Evolutionary conservation across 306 rosid genomes (phyloP).

Genomic region (Cucurbita pepo): DNA sequence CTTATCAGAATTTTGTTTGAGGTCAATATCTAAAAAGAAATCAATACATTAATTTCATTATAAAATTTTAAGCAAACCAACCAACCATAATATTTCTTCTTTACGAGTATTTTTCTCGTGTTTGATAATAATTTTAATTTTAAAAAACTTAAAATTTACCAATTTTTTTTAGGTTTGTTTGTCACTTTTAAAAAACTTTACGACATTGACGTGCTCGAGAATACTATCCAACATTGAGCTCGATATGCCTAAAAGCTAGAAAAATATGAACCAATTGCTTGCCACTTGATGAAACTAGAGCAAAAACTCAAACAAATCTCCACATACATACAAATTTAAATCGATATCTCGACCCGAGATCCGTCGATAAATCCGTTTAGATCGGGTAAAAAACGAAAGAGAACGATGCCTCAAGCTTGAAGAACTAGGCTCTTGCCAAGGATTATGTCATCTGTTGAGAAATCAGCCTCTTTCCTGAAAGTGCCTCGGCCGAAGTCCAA

Average conservation of each 20-base stretch:
- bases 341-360: not conserved
- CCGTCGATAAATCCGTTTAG: not conserved
- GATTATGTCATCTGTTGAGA: constrained; percentile 80
- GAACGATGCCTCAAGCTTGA: constrained; percentile 14
- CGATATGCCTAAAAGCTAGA: not conserved
- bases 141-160: too few relatives aligned
- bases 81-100: too few relatives aligned
- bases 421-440: constrained; percentile 76
- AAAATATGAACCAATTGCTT: not conserved
- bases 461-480: constrained; percentile 79
- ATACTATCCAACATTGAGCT: not conserved
- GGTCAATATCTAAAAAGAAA: too few relatives aligned
- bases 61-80: too few relatives aligned
- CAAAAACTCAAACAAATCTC: not conserved
- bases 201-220: not conserved
- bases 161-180: too few relatives aligned
- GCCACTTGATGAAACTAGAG: not conserved
- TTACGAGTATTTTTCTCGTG: too few relatives aligned
- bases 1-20: too few relatives aligned
- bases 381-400: not conserved
- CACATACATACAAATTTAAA: not conserved
- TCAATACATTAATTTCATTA: too few relatives aligned
- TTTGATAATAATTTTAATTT: too few relatives aligned
- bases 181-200: not conserved
- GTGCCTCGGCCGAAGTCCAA: constrained; percentile 90